Percentiles rank a stretch among this genome's conserved stretches.
phyloP scores from a whole-genome alignment of 164 flowering plant genomes.

The Umbellularia californica region DNA sequence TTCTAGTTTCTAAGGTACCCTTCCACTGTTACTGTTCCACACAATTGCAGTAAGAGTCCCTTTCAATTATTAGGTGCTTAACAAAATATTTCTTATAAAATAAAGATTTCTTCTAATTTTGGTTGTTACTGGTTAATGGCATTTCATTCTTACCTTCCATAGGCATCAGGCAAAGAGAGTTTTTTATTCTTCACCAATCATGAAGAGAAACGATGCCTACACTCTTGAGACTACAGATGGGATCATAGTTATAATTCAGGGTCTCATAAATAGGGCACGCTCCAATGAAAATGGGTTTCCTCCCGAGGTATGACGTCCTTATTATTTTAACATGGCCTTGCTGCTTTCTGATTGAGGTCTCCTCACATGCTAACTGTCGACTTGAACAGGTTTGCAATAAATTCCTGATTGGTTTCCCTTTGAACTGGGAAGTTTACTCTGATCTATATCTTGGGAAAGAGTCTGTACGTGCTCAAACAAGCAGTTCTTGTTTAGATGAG shows the following conservation, averaged over 20 bases:
- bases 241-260: constrained; percentile 35
- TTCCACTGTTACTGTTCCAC: too few species aligned
- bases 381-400: constrained; percentile 4
- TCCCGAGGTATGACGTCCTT: constrained; percentile 32
- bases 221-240: constrained; percentile 62
- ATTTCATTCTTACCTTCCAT: background rate
- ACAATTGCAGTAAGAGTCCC: too few species aligned
- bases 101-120: background rate
- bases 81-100: too few species aligned
- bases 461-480: background rate
- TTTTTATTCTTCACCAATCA: constrained; percentile 63
- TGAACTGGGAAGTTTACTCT: constrained; percentile 4
- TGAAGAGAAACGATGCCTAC: constrained; percentile 40
- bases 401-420: constrained; percentile 3
- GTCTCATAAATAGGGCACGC: constrained; percentile 43
- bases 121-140: background rate
- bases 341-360: background rate
- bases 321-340: background rate
- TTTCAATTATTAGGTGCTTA: too few species aligned
- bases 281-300: constrained; percentile 54
- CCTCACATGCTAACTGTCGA: background rate
- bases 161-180: constrained; percentile 40
- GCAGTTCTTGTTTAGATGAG: background rate
- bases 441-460: constrained; percentile 1
- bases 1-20: too few species aligned